phyloP scores from a whole-genome alignment of 129 eudicot genomes.

The Flaveria bidentis region DNA sequence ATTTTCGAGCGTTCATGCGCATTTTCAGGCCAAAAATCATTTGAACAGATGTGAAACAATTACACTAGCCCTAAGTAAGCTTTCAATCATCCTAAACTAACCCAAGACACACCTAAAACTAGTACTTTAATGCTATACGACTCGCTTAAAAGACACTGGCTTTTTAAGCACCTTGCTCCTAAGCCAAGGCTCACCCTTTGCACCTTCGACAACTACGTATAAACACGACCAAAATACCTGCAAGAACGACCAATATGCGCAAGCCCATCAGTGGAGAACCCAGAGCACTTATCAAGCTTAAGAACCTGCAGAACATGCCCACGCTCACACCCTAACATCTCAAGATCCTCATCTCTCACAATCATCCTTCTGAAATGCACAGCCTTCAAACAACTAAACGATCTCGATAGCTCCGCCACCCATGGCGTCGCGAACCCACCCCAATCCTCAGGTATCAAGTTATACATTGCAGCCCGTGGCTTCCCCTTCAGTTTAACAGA shows the following conservation, averaged over 20 bases:
- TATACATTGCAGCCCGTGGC: slow-evolving; percentile 93
- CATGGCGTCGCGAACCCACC: slow-evolving; percentile 83
- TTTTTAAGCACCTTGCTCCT: no score
- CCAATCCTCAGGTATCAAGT: slow-evolving; percentile 83
- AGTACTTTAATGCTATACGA: no score
- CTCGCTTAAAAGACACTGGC: no score
- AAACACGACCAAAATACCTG: slow-evolving; percentile 43
- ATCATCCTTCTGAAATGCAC: slow-evolving; percentile 80
- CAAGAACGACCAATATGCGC: slow-evolving; percentile 52
- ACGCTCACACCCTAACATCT: slow-evolving; percentile 45
- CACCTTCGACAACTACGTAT: no score
- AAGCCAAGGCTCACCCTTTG: no score
- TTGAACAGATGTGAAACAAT: no score
- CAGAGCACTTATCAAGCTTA: slow-evolving; percentile 78
- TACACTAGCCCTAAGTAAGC: no score
- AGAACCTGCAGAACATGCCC: slow-evolving; percentile 60
- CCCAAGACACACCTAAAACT: no score
- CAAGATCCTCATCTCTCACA: slow-evolving; percentile 70
- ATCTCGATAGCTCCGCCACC: slow-evolving; percentile 55
- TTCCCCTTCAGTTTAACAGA: slow-evolving; percentile 74
- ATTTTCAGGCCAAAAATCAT: no score
- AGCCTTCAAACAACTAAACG: slow-evolving; percentile 51
- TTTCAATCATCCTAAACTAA: no score
- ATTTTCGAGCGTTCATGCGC: no score
- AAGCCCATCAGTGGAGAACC: slow-evolving; percentile 73